These are phyloP conservation scores for Trypanosoma brucei DNA, from an alignment of 208 protist genomes.

Conservation along the genomic window DNA sequence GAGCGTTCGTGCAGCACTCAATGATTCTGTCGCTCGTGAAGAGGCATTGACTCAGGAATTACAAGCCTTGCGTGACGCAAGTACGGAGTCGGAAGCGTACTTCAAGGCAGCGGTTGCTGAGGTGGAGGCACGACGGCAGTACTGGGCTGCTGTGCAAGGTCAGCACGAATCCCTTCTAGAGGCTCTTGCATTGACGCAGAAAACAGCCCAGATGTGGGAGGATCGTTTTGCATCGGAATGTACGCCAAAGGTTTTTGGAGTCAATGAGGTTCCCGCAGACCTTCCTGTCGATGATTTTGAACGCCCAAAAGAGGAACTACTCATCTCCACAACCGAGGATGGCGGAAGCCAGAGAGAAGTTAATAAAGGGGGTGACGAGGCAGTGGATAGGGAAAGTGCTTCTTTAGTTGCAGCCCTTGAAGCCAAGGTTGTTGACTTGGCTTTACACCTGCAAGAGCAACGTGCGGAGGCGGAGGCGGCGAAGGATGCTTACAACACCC, in stretches of 20 bases:
- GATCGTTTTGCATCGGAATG: constrained; percentile 15
- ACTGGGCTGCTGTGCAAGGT: constrained; percentile 20
- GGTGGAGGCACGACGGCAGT: constrained; percentile 20
- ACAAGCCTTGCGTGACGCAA: constrained; percentile 11
- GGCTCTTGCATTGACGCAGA: constrained; percentile 24
- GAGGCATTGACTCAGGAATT: constrained; percentile 24
- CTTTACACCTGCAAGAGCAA: constrained; percentile 38
- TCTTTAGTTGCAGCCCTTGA: constrained; percentile 24
- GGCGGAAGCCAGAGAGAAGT: no score
- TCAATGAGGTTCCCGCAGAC: not conserved
- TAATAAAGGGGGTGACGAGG: not conserved
- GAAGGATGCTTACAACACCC: constrained; percentile 12
- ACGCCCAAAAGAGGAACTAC: no score
- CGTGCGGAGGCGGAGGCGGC: constrained; percentile 20
- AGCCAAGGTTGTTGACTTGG: constrained; percentile 58
- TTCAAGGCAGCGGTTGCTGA: constrained; percentile 13
- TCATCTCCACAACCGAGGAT: no score
- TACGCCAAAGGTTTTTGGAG: not conserved
- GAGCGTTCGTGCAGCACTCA: constrained; percentile 14
- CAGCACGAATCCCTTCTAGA: constrained; percentile 13
- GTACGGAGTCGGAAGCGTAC: constrained; percentile 6
- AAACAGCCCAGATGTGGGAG: constrained; percentile 26
- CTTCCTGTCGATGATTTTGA: no score
- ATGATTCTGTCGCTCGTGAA: constrained; percentile 22
- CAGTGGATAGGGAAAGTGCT: constrained; percentile 5